Evolutionary conservation across 106 monocot species (phyloP).

Genomic region (Vanilla planifolia): DNA sequence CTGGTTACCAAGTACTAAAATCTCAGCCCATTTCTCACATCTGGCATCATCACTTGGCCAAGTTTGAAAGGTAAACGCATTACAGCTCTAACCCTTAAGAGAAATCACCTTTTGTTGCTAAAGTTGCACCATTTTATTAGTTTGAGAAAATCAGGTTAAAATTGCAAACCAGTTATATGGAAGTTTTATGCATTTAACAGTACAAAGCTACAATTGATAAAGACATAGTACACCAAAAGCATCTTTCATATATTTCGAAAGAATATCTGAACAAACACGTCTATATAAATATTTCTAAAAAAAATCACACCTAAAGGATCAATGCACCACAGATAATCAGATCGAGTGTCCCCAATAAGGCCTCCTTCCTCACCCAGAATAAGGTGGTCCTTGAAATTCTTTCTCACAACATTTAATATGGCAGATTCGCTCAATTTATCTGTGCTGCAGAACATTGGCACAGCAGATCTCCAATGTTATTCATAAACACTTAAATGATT

Average conservation of each 20-base stretch:
- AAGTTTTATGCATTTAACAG: too few species aligned
- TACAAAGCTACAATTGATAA: background rate
- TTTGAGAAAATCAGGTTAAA: too few species aligned
- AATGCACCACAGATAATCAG: constrained; percentile 98
- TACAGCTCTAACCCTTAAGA: too few species aligned
- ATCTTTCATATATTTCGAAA: background rate
- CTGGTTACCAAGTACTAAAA: too few species aligned
- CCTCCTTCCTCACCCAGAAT: constrained; percentile 99
- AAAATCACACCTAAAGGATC: constrained; percentile 83
- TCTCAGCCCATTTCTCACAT: too few species aligned
- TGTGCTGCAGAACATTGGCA: constrained; percentile 50
- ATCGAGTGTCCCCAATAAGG: constrained; percentile 73
- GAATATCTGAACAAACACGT: background rate
- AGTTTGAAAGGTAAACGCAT: too few species aligned
- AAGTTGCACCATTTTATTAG: too few species aligned
- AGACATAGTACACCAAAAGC: background rate
- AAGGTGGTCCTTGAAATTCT: constrained; percentile 80
- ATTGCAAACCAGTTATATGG: too few species aligned
- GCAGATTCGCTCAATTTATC: constrained; percentile 84
- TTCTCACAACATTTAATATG: constrained; percentile 84
- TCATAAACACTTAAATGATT: background rate
- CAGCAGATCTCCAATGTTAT: background rate
- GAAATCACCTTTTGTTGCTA: too few species aligned
- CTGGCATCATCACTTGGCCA: too few species aligned
- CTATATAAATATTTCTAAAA: background rate